A percentile compares a stretch with the other conserved stretches of the same genome.
These are phyloP conservation scores for Marasmius fiardii DNA, from an alignment of 1,284 basidiomycete species.

Conservation along the genomic window DNA sequence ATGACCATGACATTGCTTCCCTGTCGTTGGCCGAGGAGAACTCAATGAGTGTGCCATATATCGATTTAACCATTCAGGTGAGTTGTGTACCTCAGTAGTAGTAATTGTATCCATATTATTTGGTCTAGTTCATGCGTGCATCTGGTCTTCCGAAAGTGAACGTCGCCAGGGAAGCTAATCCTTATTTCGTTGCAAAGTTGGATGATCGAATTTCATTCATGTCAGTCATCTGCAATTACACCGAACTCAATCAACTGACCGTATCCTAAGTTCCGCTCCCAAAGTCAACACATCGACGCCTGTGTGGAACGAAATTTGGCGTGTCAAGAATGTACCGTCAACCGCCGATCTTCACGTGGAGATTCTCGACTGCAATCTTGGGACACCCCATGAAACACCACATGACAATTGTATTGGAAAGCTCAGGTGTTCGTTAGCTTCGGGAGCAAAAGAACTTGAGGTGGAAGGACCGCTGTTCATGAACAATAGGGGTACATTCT, in stretches of 20 bases:
- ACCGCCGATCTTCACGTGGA: constrained; percentile 53
- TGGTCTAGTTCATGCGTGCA: constrained; percentile 63
- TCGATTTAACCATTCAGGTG: constrained; percentile 50
- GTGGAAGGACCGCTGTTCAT: constrained; percentile 51
- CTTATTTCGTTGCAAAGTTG: constrained; percentile 67
- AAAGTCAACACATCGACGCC: constrained; percentile 54
- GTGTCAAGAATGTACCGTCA: constrained; percentile 64
- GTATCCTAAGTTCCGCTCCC: constrained; percentile 60
- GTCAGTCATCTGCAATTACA: constrained; percentile 33
- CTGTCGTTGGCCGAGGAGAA: constrained; percentile 30
- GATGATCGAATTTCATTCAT: constrained; percentile 61
- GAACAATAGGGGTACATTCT: constrained; percentile 57
- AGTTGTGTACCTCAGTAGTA: constrained; percentile 4
- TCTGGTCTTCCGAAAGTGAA: constrained; percentile 67
- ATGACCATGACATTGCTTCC: constrained; percentile 26
- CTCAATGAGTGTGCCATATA: constrained; percentile 34
- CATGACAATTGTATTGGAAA: constrained; percentile 67
- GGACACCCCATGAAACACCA: too few relatives aligned
- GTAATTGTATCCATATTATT: background rate
- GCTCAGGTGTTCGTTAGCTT: constrained; percentile 46
- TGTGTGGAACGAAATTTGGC: constrained; percentile 75
- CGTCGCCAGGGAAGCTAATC: constrained; percentile 63
- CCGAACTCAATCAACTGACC: background rate
- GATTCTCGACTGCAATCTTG: constrained; percentile 66
- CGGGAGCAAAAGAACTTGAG: constrained; percentile 59